These are phyloP conservation scores for Tetracentron sinense DNA, from an alignment of 164 flowering plant species.

Conservation along the genomic window DNA sequence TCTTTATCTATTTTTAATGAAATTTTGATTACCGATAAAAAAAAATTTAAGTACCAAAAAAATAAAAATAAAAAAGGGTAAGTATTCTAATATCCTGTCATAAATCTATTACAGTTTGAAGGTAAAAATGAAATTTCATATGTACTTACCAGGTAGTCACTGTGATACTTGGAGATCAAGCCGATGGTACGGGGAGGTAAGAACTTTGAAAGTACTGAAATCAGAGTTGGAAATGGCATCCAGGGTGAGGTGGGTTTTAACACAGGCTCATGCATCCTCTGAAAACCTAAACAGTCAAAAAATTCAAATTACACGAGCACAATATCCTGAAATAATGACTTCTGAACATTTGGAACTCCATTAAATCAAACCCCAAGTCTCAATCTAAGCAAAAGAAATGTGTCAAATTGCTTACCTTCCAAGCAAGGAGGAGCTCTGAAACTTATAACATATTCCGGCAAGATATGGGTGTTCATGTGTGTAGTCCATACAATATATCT, in stretches of 20 bases:
- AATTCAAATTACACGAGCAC: too few relatives aligned
- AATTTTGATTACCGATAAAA: too few relatives aligned
- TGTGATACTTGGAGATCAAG: constrained; percentile 31
- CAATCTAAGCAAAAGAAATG: neutral
- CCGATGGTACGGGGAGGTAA: constrained; percentile 26
- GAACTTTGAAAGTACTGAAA: constrained; percentile 36
- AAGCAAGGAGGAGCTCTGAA: constrained; percentile 37
- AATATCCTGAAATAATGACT: too few relatives aligned
- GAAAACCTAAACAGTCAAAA: neutral
- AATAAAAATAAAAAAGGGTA: too few relatives aligned
- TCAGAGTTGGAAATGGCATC: constrained; percentile 50
- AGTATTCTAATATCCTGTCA: too few relatives aligned
- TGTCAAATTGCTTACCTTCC: constrained; percentile 25
- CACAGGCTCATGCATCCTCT: too few relatives aligned
- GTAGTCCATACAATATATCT: constrained; percentile 64
- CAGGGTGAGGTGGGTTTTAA: constrained; percentile 47
- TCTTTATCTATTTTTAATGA: too few relatives aligned
- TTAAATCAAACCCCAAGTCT: too few relatives aligned
- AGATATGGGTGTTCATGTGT: constrained; percentile 63
- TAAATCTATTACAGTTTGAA: too few relatives aligned
- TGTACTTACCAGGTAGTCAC: constrained; percentile 34
- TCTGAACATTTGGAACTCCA: too few relatives aligned
- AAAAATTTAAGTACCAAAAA: too few relatives aligned
- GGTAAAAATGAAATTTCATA: too few relatives aligned
- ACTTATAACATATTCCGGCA: constrained; percentile 62